These are phyloP conservation scores for Ceratocystis diversiconidia DNA, from an alignment of 2,329 filamentous ascomycete genomes.

Conservation along the genomic window DNA sequence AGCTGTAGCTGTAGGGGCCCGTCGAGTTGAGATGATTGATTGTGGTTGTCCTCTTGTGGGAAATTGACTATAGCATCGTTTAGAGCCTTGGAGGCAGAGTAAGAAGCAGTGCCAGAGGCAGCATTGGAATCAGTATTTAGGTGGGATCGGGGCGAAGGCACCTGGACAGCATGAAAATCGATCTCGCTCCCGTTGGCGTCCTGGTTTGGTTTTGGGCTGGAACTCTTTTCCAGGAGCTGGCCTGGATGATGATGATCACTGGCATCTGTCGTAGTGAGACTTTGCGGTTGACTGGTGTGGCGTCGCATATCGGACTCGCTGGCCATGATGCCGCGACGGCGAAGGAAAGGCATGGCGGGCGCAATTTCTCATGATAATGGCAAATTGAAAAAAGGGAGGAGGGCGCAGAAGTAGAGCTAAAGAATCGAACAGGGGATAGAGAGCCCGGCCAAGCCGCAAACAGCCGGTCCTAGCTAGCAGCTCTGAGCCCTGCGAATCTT, in stretches of 20 bases:
- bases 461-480: neutral
- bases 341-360: slow-evolving; percentile 44
- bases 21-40: neutral
- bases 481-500: neutral
- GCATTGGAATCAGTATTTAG: neutral
- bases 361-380: slow-evolving; percentile 27
- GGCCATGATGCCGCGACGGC: slow-evolving; percentile 45
- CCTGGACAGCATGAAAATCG: neutral
- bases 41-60: neutral
- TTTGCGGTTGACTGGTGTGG: slow-evolving; percentile 28
- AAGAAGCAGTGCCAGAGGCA: neutral
- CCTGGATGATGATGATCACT: slow-evolving; percentile 14
- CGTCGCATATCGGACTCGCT: slow-evolving; percentile 46
- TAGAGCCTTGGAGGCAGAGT: neutral
- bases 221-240: slow-evolving; percentile 8
- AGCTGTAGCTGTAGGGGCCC: neutral
- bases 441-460: slow-evolving; percentile 12
- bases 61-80: neutral
- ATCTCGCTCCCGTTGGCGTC: slow-evolving; percentile 2
- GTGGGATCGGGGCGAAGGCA: neutral
- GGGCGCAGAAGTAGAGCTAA: neutral
- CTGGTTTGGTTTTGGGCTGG: slow-evolving; percentile 12
- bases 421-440: slow-evolving; percentile 2
- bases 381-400: slow-evolving; percentile 15
- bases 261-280: slow-evolving; percentile 20